Evolutionary conservation across 495 filamentous ascomycete genomes (phyloP), one percentile per base, ranked within the genome.

Genomic region (Elasticomyces elasticus): DNA sequence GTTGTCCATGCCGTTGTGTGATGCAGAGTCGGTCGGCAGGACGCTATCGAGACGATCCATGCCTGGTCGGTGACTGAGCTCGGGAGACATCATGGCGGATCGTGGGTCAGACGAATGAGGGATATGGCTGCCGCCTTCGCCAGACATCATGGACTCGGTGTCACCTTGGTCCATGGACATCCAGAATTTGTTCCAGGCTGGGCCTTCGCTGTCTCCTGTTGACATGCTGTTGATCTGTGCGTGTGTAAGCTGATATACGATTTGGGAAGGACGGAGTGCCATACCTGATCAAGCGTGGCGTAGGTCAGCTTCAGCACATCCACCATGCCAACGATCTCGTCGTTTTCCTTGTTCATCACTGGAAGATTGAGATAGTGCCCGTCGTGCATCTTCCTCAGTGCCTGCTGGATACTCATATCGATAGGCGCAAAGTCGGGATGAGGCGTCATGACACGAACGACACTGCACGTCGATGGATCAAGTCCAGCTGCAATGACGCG

Each of bases 131-230:
- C 86, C 80, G 50, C 86, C 85, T 49, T 76, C 74, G 42, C 94
- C 92, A 51, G 92, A 99, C 57, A 97, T 81, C 75, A 94, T 84
- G 0, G 92, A 98, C 69, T 97, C 92, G 4, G 91, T 92, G 64
- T 96, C 92, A 62, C 94, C 89, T 62, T 94, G 83, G 69, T 96
- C 90, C 59, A 98, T 80, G 2, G 92, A 96, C 50, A 97, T 74
- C 92, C 92, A 98, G 74, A 98, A 98, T 72, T 96, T 97, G 73
- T 96, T 95, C 92, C 92, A 98, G 13, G 92, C 92, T 15, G 92
- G 92, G 0, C 92, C 92, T 69, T 97, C 92, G 60, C 81, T 88
- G 64, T 98, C 91, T 25, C 76, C 77, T 22, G 81, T 87, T 35
- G 75, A 76, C 79, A 88, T 88, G 22, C 79, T 78, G 66, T 87